Conservation (phyloP, 768 basidiomycete genomes). For the Plicaturopsis crispa region DNA sequence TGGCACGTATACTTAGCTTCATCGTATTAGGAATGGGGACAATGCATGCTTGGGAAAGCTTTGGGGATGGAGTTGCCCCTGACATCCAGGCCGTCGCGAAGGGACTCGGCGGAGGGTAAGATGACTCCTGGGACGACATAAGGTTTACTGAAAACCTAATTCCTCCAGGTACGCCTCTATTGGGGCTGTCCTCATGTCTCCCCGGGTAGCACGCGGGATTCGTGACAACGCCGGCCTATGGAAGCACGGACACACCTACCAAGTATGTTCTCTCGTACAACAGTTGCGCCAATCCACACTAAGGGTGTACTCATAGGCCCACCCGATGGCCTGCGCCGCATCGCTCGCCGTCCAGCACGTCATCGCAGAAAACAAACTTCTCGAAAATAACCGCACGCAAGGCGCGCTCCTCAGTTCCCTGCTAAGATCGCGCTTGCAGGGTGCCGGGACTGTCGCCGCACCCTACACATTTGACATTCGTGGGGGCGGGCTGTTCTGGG, state of each 20-base stretch:
- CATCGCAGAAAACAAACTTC: conserved; percentile 61
- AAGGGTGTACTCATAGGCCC: conserved; percentile 33
- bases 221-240: conserved; percentile 56
- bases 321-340: conserved; percentile 73
- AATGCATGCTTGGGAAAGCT: conserved; percentile 79
- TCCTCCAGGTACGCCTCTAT: conserved; percentile 64
- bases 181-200: conserved; percentile 73
- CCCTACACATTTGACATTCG: conserved; percentile 75
- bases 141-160: too few species aligned
- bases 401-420: conserved; percentile 54
- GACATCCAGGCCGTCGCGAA: conserved; percentile 89
- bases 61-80: conserved; percentile 69
- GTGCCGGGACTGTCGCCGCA: conserved; percentile 48
- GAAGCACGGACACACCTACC: conserved; percentile 86
- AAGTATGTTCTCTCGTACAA: conserved; percentile 31
- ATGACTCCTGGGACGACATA: conserved; percentile 4
- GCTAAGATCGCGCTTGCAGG: conserved; percentile 45
- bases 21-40: conserved; percentile 86
- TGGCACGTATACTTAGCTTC: not conserved
- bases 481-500: conserved; percentile 82
- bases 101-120: conserved; percentile 82
- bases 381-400: conserved; percentile 51
- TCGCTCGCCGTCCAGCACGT: conserved; percentile 76
- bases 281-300: not conserved
- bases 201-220: conserved; percentile 64